phyloP scores from a whole-genome alignment of 2,329 filamentous ascomycete genomes.

The Pseudogymnoascus sp. region DNA sequence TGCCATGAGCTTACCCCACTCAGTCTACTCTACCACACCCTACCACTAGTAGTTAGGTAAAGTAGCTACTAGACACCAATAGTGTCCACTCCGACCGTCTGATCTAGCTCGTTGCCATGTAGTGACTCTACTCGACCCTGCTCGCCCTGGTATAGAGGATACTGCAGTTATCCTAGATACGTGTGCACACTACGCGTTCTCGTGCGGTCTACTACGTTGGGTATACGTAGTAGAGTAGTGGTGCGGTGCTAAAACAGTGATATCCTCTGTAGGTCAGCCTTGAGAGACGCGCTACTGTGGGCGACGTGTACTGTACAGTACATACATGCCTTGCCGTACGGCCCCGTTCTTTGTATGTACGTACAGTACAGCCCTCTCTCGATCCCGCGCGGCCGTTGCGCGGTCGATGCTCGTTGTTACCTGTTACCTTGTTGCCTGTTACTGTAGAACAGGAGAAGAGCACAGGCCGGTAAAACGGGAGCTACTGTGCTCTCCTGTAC shows the following conservation, averaged over 20 bases:
- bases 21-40: neutral
- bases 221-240: neutral
- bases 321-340: neutral
- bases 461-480: neutral
- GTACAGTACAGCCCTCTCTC: neutral
- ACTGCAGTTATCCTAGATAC: neutral
- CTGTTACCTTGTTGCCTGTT: neutral
- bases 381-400: no score
- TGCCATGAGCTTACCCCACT: constrained; percentile 4
- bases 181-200: neutral
- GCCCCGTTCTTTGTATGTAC: neutral
- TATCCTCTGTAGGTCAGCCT: neutral
- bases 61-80: neutral
- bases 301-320: constrained; percentile 2
- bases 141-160: neutral
- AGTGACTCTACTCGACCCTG: neutral
- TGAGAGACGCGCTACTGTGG: neutral
- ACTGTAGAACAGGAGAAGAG: constrained; percentile 4
- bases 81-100: neutral
- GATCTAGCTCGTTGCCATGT: neutral
- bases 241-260: neutral
- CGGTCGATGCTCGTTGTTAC: neutral
- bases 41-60: no score
- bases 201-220: neutral
- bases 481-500: neutral